Conservation (phyloP, 169 alveolate species). For the Miamiensis avidus region DNA sequence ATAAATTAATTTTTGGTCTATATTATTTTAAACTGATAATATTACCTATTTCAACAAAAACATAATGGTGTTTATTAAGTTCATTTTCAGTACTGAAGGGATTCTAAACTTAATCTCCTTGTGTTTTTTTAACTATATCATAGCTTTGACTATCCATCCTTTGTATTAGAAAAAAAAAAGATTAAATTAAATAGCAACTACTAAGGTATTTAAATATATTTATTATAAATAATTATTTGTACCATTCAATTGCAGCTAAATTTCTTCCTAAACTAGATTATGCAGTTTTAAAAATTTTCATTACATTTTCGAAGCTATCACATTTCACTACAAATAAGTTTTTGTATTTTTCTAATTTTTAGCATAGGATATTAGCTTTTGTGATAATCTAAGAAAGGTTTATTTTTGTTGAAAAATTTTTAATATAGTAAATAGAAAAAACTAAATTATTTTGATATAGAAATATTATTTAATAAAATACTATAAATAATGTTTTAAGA, state of each 20-base stretch:
- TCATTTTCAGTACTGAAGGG: too few species aligned
- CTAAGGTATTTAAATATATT: background rate
- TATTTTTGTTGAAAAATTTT: too few species aligned
- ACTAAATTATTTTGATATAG: too few species aligned
- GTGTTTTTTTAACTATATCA: constrained; percentile 1
- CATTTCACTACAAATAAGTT: constrained; percentile 45
- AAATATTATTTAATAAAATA: too few species aligned
- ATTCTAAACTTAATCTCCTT: too few species aligned
- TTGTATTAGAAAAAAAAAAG: constrained; percentile 12
- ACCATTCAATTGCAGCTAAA: constrained; percentile 25
- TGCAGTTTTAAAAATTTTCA: constrained; percentile 36
- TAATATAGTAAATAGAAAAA: too few species aligned
- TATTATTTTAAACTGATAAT: too few species aligned
- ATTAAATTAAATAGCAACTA: background rate
- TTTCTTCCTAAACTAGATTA: background rate
- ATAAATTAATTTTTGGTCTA: too few species aligned
- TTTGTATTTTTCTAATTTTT: constrained; percentile 45
- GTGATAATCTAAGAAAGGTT: too few species aligned
- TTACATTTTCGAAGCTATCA: constrained; percentile 53
- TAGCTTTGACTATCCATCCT: constrained; percentile 68
- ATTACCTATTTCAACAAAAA: too few species aligned
- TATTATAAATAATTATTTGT: constrained; percentile 24
- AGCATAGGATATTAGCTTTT: constrained; percentile 67
- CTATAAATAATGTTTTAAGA: too few species aligned
- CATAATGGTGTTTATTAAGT: too few species aligned